Conservation (phyloP, 1,284 basidiomycete genomes). For the Thecaphora thlaspeos region DNA sequence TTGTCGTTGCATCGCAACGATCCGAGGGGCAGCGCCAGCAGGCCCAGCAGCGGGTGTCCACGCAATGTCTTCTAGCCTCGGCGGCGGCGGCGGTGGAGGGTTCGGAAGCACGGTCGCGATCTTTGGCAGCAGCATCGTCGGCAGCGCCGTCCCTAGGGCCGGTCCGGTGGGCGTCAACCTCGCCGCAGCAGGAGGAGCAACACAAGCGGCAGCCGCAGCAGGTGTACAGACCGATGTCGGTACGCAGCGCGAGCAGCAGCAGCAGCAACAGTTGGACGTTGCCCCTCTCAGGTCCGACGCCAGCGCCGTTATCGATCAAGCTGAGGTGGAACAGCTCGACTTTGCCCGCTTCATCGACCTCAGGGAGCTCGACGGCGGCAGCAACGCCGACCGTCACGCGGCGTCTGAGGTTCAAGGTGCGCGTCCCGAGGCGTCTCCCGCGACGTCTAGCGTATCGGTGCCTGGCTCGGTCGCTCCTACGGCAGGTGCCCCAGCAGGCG, state of each 20-base stretch:
- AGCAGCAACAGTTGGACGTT: too few relatives aligned
- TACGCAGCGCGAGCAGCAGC: not conserved
- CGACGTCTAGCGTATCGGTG: constrained; percentile 28
- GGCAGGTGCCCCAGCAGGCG: not conserved
- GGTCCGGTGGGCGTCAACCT: constrained; percentile 15
- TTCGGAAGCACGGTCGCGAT: constrained; percentile 24
- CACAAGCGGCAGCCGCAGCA: too few relatives aligned
- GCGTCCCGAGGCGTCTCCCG: constrained; percentile 31
- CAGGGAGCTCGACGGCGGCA: constrained; percentile 15
- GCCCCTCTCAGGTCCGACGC: too few relatives aligned
- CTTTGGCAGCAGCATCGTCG: constrained; percentile 50
- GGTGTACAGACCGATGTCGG: not conserved
- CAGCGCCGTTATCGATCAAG: not conserved
- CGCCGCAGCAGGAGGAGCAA: too few relatives aligned
- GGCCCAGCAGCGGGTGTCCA: constrained; percentile 54
- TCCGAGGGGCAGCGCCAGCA: constrained; percentile 34
- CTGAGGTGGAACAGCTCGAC: not conserved
- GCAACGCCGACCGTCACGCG: constrained; percentile 27
- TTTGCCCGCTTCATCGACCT: constrained; percentile 39
- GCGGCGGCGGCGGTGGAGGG: constrained; percentile 16
- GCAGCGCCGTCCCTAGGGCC: constrained; percentile 17
- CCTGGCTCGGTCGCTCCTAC: constrained; percentile 20
- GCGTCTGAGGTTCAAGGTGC: constrained; percentile 31
- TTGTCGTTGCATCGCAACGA: too few relatives aligned
- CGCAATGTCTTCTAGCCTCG: constrained; percentile 8